Conservation (phyloP, 331 rosid species). For the Quercus lobata region DNA sequence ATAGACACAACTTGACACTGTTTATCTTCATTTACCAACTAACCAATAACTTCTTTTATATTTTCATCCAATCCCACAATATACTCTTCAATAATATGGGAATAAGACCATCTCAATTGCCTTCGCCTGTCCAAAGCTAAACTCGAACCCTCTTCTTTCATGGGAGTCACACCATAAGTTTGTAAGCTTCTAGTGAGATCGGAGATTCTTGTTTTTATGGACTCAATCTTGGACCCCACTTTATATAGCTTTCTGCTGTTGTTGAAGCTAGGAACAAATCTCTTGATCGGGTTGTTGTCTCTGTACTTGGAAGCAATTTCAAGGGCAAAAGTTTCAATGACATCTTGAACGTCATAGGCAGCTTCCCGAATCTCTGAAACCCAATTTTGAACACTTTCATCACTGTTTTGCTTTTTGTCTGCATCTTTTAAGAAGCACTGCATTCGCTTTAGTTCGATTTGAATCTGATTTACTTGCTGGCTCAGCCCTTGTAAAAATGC, state of each 20-base stretch:
- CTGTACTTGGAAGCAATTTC: background rate
- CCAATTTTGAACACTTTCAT: conserved; percentile 28
- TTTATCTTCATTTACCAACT: conserved; percentile 24
- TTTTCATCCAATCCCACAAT: conserved; percentile 41
- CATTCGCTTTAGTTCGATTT: conserved; percentile 31
- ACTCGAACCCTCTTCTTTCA: conserved; percentile 15
- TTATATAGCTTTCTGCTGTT: background rate
- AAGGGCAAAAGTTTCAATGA: conserved; percentile 27
- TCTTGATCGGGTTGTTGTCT: conserved; percentile 6
- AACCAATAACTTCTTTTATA: conserved; percentile 18
- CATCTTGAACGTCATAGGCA: conserved; percentile 40
- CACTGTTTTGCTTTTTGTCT: conserved; percentile 33
- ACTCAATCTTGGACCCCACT: conserved; percentile 11
- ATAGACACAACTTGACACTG: conserved; percentile 22
- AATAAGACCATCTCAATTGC: conserved; percentile 36
- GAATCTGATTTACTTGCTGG: conserved; percentile 7
- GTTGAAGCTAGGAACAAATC: background rate
- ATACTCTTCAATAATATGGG: conserved; percentile 38
- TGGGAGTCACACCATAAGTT: conserved; percentile 34
- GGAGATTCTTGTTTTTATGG: conserved; percentile 8
- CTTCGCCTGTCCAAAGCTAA: conserved; percentile 10
- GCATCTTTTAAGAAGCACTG: conserved; percentile 44
- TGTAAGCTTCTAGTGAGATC: conserved; percentile 33
- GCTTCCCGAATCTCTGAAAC: conserved; percentile 34
- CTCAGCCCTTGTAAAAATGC: conserved; percentile 17